Evolutionary conservation across 1,284 basidiomycete genomes (phyloP).

Genomic region (Pseudozyma sp.): DNA sequence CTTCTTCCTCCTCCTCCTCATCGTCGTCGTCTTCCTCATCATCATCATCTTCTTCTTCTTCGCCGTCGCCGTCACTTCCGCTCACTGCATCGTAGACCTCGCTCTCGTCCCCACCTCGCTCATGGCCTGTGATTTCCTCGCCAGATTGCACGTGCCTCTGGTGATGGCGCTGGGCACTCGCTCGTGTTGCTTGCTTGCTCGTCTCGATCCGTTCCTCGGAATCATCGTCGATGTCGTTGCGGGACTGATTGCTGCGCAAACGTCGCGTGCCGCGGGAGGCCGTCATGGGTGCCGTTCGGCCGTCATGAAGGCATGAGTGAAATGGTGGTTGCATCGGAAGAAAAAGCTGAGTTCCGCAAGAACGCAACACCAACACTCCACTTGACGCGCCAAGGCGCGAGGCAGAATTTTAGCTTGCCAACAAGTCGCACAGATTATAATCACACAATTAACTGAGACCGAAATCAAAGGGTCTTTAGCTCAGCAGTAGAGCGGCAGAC

Average conservation of each 20-base stretch:
- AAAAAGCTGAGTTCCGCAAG: constrained; percentile 7
- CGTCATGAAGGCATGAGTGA: not conserved
- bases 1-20: constrained; percentile 14
- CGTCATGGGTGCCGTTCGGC: constrained; percentile 7
- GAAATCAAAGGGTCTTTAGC: constrained; percentile 43
- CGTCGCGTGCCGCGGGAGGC: constrained; percentile 10
- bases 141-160: too few relatives aligned
- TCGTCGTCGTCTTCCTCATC: constrained; percentile 18
- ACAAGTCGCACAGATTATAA: too few relatives aligned
- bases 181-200: too few relatives aligned
- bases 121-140: too few relatives aligned
- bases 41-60: constrained; percentile 11
- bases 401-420: not conserved
- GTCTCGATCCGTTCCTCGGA: not conserved
- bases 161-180: too few relatives aligned
- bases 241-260: not conserved
- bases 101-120: too few relatives aligned
- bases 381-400: constrained; percentile 16
- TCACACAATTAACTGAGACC: too few relatives aligned
- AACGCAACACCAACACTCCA: constrained; percentile 13
- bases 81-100: not conserved
- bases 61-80: not conserved
- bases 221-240: constrained; percentile 4
- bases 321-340: not conserved
- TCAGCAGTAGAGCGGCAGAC: constrained; percentile 59